phyloP scores from a whole-genome alignment of 495 filamentous ascomycete genomes.

The Neurospora pannonica region DNA sequence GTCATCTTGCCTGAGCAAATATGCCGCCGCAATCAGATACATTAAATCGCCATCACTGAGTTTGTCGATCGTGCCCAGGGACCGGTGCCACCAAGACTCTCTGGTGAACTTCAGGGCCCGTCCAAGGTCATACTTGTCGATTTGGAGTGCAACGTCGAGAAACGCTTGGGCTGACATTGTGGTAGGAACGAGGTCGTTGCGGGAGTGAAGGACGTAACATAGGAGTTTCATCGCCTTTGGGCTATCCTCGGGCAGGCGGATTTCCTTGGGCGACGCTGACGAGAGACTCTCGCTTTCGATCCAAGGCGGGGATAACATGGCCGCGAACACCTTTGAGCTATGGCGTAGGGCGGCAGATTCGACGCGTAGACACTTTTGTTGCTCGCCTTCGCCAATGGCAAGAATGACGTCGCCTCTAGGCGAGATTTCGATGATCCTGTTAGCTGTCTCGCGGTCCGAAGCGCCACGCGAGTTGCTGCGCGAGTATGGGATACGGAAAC shows the following conservation, averaged over 20 bases:
- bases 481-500: background rate
- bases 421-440: background rate
- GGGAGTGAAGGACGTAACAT: too few species aligned
- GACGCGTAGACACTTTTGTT: background rate
- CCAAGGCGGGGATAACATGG: background rate
- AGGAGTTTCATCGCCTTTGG: background rate
- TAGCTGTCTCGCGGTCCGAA: background rate
- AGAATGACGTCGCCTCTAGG: background rate
- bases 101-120: background rate
- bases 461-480: background rate
- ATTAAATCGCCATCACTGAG: background rate
- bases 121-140: background rate
- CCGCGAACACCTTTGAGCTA: background rate
- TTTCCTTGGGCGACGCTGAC: background rate
- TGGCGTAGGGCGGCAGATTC: background rate
- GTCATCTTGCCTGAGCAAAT: background rate
- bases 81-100: background rate
- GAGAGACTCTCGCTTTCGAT: background rate
- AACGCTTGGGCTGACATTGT: too few species aligned
- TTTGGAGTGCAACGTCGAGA: background rate
- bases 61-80: background rate
- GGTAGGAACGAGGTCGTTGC: too few species aligned
- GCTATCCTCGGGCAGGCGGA: background rate
- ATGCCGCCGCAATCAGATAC: background rate
- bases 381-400: background rate